Evolutionary conservation across 495 filamentous ascomycete genomes (phyloP).

Genomic region (Clavariopsis aquatica): DNA sequence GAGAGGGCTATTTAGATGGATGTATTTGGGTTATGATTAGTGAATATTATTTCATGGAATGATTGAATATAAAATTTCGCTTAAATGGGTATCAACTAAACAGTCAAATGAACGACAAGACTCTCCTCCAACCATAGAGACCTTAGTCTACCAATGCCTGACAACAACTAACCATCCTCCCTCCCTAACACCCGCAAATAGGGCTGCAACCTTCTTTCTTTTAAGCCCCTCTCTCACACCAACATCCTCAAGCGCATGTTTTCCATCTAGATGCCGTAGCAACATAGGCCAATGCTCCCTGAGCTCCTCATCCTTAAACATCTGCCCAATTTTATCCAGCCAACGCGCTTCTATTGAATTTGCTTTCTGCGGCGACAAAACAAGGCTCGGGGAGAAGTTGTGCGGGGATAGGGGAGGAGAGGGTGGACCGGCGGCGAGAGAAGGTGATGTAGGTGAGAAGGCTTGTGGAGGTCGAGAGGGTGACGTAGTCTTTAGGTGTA

Average conservation of each 20-base stretch:
- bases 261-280: conserved; percentile 84
- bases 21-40: too few relatives aligned
- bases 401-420: conserved; percentile 47
- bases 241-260: conserved; percentile 84
- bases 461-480: conserved; percentile 6
- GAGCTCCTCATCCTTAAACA: conserved; percentile 44
- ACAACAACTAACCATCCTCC: conserved; percentile 50
- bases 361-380: conserved; percentile 58
- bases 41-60: too few relatives aligned
- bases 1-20: not conserved
- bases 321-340: conserved; percentile 66
- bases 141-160: conserved; percentile 56
- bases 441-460: conserved; percentile 21
- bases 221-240: conserved; percentile 78
- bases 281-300: conserved; percentile 56
- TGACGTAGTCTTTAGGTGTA: conserved; percentile 30
- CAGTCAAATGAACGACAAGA: not conserved
- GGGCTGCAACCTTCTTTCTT: conserved; percentile 73
- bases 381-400: conserved; percentile 44
- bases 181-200: conserved; percentile 64
- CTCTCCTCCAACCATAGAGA: not conserved
- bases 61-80: too few relatives aligned
- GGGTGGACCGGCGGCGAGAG: conserved; percentile 35
- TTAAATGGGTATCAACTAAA: not conserved
- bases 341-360: conserved; percentile 67